These are phyloP conservation scores for Lepidium campestre DNA, from an alignment of 441 rosid species.

Conservation along the genomic window DNA sequence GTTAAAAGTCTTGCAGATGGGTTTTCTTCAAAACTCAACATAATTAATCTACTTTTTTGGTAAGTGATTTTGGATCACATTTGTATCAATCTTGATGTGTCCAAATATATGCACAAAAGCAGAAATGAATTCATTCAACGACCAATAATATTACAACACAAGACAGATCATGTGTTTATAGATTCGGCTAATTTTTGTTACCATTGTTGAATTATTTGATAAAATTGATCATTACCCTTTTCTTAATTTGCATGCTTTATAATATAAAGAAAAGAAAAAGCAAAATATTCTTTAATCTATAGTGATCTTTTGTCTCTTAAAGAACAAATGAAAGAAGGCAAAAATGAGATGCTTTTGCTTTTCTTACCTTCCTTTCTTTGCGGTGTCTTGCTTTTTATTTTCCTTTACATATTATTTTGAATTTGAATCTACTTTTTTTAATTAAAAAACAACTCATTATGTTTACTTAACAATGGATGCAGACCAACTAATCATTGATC, in stretches of 20 bases:
- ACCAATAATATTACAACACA: background rate
- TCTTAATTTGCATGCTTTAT: slow-evolving; percentile 23
- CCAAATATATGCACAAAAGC: background rate
- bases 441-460: slow-evolving; percentile 8
- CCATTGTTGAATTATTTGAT: background rate
- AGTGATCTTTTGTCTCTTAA: slow-evolving; percentile 27
- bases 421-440: slow-evolving; percentile 16
- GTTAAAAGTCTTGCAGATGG: slow-evolving; percentile 14
- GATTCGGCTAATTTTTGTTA: background rate
- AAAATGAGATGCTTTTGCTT: slow-evolving; percentile 29
- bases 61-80: slow-evolving; percentile 1
- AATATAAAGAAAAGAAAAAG: slow-evolving; percentile 21
- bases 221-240: slow-evolving; percentile 12
- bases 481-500: slow-evolving; percentile 27
- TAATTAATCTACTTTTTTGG: slow-evolving; percentile 7
- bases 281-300: slow-evolving; percentile 21
- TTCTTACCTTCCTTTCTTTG: slow-evolving; percentile 22
- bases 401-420: slow-evolving; percentile 9
- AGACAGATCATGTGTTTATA: background rate
- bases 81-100: background rate
- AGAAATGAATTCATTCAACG: background rate
- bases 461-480: slow-evolving; percentile 29
- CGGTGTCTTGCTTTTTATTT: slow-evolving; percentile 24
- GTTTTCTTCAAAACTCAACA: slow-evolving; percentile 12
- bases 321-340: slow-evolving; percentile 24